phyloP scores from a whole-genome alignment of 768 basidiomycete genomes.

The Clitopilus passeckerianus region DNA sequence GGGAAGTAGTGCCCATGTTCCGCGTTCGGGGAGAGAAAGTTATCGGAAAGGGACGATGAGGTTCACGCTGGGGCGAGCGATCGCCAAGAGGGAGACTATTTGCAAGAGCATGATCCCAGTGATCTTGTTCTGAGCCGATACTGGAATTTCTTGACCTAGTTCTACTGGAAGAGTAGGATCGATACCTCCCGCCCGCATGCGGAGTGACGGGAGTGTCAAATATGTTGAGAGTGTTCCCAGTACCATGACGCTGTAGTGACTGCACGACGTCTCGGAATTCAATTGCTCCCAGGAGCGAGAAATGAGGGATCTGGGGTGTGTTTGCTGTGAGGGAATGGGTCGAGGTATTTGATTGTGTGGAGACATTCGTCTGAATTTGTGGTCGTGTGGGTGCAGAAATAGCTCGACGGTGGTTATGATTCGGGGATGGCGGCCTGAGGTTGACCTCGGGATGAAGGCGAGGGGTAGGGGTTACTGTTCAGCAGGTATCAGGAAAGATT shows the following conservation, averaged over 20 bases:
- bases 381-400: background rate
- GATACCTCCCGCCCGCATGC: slow-evolving; percentile 31
- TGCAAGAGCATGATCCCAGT: slow-evolving; percentile 48
- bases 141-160: slow-evolving; percentile 17
- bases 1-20: slow-evolving; percentile 6
- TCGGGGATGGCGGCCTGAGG: background rate
- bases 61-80: slow-evolving; percentile 28
- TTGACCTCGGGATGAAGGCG: background rate
- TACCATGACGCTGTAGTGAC: slow-evolving; percentile 68
- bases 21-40: background rate
- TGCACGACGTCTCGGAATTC: slow-evolving; percentile 93
- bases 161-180: background rate
- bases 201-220: slow-evolving; percentile 69
- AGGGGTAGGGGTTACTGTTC: background rate
- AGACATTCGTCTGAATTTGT: slow-evolving; percentile 29
- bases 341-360: slow-evolving; percentile 50
- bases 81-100: slow-evolving; percentile 42
- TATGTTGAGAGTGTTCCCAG: slow-evolving; percentile 47
- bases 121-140: slow-evolving; percentile 29
- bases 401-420: background rate
- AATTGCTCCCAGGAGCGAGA: slow-evolving; percentile 90
- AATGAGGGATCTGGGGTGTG: slow-evolving; percentile 61
- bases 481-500: background rate
- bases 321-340: slow-evolving; percentile 29
- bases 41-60: slow-evolving; percentile 9